These are phyloP conservation scores for Nicotiana otophora DNA, from an alignment of 257 asterid genomes.

Conservation along the genomic window DNA sequence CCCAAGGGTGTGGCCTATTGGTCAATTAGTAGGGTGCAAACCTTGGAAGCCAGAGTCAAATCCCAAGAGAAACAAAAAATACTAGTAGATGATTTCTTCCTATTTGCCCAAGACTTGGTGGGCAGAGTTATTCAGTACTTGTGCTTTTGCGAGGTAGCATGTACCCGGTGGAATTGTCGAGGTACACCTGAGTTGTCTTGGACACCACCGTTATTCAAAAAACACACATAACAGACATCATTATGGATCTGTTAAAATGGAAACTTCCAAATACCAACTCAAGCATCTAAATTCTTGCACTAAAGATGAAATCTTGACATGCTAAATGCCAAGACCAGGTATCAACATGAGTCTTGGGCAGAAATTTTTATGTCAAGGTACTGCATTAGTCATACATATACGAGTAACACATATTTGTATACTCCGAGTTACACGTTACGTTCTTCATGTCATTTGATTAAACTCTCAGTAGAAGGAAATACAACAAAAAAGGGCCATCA, in stretches of 20 bases:
- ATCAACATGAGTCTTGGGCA: background rate
- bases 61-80: background rate
- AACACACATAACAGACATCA: background rate
- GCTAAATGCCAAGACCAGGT: background rate
- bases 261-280: background rate
- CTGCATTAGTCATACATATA: background rate
- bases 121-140: background rate
- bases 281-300: constrained; percentile 1
- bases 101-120: background rate
- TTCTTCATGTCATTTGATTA: background rate
- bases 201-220: background rate
- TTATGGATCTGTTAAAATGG: background rate
- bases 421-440: background rate
- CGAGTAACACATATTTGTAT: background rate
- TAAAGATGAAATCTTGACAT: background rate
- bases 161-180: background rate
- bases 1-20: background rate
- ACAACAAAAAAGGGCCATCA: background rate
- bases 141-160: background rate
- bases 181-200: background rate
- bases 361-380: background rate
- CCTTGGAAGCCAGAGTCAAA: background rate
- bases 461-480: background rate
- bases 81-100: background rate
- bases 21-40: background rate